Evolutionary conservation across 2,329 filamentous ascomycete species (phyloP), one percentile per base, ranked within the genome.

Genomic region (Aspergillus udagawae): DNA sequence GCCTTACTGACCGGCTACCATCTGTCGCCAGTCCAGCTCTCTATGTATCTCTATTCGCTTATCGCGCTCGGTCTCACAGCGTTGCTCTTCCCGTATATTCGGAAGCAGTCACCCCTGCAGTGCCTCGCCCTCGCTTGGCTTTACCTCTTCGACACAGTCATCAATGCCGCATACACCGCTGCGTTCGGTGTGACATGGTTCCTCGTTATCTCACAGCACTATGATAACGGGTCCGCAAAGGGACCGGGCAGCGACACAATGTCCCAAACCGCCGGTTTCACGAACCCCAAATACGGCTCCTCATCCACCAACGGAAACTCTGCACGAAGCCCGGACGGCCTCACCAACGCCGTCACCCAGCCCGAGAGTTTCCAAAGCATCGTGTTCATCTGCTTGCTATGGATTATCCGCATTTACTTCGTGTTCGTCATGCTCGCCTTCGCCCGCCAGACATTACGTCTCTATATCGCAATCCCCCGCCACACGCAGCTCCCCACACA

Each of bases 21-120:
- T 65, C 85, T 96, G 61, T 92, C 91, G 54, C 82, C 86, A 29
- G 83, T 94, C 25, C 93, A 97, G 75, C 83, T 96, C 56, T 90
- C 89, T 57, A 94, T 95, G 82, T 97, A 96, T 80, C 82, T 96
- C 51, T 96, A 96, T 81, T 94, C 90, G 27, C 82, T 94, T 60
- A 66, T 84, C 61, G 83, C 89, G 28, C 85, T 96, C 62, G 79
- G 82, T 62, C 76, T 89, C 49, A 83, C 90, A 64, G 80, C 84
- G 52, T 83, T 86, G 67, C 86, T 96, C 50, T 83, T 90, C 67
- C 89, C 89, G 51, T 88, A 94, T 71, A 90, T 97, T 71, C 87
- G 90, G 62, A 83, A 85, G 66, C 88, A 91, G 68, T 87, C 83
- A 29, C 89, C 91, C 1, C 84, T 96, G 56, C 87, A 95, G 69